phyloP scores from a whole-genome alignment of 2,329 filamentous ascomycete genomes.

The Colletotrichum spinosum region DNA sequence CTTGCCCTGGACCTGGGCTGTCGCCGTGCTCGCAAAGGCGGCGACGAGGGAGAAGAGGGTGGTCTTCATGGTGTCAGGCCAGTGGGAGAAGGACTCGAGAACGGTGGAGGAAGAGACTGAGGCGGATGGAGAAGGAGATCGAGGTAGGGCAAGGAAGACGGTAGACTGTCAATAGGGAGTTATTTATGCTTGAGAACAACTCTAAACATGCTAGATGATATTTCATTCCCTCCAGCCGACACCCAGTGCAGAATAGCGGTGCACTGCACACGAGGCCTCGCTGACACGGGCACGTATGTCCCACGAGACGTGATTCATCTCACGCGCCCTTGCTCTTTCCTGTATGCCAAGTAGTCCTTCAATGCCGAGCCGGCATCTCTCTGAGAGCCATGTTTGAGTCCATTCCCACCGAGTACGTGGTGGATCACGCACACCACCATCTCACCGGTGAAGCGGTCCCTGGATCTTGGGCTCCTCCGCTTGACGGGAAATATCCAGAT shows the following conservation, averaged over 20 bases:
- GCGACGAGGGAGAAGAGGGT: conserved; percentile 37
- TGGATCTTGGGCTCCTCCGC: conserved; percentile 13
- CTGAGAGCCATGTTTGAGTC: neutral
- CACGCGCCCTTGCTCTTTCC: neutral
- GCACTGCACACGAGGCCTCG: too few relatives aligned
- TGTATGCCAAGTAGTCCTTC: conserved; percentile 8
- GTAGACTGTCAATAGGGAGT: too few relatives aligned
- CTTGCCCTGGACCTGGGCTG: conserved; percentile 44
- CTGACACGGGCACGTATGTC: too few relatives aligned
- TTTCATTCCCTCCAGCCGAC: neutral
- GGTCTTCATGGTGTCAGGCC: conserved; percentile 20
- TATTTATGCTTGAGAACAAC: conserved; percentile 9
- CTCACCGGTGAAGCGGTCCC: conserved; percentile 10
- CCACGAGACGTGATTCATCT: neutral
- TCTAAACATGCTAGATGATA: conserved; percentile 1
- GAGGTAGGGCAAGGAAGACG: too few relatives aligned
- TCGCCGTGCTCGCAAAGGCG: conserved; percentile 37
- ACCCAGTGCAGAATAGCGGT: neutral
- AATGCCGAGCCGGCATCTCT: conserved; percentile 13
- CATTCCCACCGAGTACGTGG: conserved; percentile 21
- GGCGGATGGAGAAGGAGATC: neutral
- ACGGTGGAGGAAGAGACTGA: neutral
- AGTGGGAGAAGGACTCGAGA: neutral
- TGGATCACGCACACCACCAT: too few relatives aligned
- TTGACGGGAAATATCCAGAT: neutral